Evolutionary conservation across 2,329 filamentous ascomycete species (phyloP), one percentile per base, ranked within the genome.

Genomic region (Macroventuria anomochaeta): DNA sequence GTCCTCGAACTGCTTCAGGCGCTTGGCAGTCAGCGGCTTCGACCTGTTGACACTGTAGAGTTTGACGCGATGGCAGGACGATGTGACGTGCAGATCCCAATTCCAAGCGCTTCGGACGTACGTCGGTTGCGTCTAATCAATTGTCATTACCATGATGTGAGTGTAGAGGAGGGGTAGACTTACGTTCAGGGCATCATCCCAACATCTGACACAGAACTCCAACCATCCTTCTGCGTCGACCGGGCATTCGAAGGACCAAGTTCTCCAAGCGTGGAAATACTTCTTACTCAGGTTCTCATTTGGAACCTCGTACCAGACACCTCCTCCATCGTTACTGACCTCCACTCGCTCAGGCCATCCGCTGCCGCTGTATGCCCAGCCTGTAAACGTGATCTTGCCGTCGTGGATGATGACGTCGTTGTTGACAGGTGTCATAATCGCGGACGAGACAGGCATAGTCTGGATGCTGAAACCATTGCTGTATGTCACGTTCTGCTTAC

Each of bases 371-470:
- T 76, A 78, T 10, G 77, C 77, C 77, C 79, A 78, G 5, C 77
- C 76, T 40, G 79, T 80, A 56, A 83, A 75, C 5, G 75, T 75
- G 44, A 88, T 86, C 39, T 75, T 79, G 7, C 86, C 85, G 13
- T 82, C 78, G 60, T 88, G 85, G 0, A 88, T 73, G 25, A 88
- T 78, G 1, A 83, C 80, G n/a, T 86, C 80, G 61, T 85, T 85
- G 17, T 81, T 80, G 74, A 78, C 76, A 0, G 87, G 87, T 0
- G 81, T 77, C 83, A 88, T 88, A 62, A 89, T 88, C 17, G 86
- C 87, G 13, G 80, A 83, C 39, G 81, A 83, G 3, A 89, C 86
- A 0, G 87, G 87, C 86, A 89, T 90, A 29, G 89, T 87, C 64
- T 90, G 87, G 62, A 88, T 89, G 57, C 82, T 83, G 56, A 87